Percentiles rank a stretch among this genome's conserved stretches.
phyloP scores from a whole-genome alignment of 805 yeast species.

The Wickerhamiella cacticola region DNA sequence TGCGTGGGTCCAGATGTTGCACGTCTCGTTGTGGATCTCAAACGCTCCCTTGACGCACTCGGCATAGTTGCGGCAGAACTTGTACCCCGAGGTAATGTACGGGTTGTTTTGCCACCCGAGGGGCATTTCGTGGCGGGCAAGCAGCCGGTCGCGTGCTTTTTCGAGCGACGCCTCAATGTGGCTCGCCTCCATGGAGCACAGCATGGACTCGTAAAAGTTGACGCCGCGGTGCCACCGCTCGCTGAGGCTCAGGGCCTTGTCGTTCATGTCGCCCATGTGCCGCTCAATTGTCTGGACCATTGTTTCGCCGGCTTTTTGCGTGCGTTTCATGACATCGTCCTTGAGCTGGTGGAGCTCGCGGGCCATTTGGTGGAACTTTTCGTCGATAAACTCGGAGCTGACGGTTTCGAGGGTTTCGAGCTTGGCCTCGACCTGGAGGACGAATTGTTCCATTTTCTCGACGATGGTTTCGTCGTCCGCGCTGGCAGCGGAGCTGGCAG shows the following conservation, averaged over 20 bases:
- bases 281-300: slow-evolving; percentile 6
- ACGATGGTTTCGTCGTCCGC: slow-evolving; percentile 14
- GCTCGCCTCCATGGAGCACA: slow-evolving; percentile 27
- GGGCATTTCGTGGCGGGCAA: slow-evolving; percentile 81
- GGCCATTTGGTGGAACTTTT: slow-evolving; percentile 8
- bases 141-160: slow-evolving; percentile 32
- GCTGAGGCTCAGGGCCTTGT: not conserved
- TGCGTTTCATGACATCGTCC: slow-evolving; percentile 2
- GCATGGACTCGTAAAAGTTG: slow-evolving; percentile 27
- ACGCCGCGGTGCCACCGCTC: slow-evolving; percentile 19
- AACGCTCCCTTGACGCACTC: slow-evolving; percentile 51
- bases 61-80: slow-evolving; percentile 56
- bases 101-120: slow-evolving; percentile 89
- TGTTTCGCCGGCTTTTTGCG: slow-evolving; percentile 3
- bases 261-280: slow-evolving; percentile 9
- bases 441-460: slow-evolving; percentile 12
- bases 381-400: slow-evolving; percentile 9
- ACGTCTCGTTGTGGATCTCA: slow-evolving; percentile 69
- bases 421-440: slow-evolving; percentile 7
- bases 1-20: slow-evolving; percentile 89
- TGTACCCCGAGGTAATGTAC: slow-evolving; percentile 69
- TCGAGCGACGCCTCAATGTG: slow-evolving; percentile 23
- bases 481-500: too few relatives aligned
- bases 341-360: slow-evolving; percentile 4
- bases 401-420: slow-evolving; percentile 10